Evolutionary conservation across 805 yeast genomes (phyloP), one percentile per base, ranked within the genome.

Genomic region (Diddensiella transvaalensis): DNA sequence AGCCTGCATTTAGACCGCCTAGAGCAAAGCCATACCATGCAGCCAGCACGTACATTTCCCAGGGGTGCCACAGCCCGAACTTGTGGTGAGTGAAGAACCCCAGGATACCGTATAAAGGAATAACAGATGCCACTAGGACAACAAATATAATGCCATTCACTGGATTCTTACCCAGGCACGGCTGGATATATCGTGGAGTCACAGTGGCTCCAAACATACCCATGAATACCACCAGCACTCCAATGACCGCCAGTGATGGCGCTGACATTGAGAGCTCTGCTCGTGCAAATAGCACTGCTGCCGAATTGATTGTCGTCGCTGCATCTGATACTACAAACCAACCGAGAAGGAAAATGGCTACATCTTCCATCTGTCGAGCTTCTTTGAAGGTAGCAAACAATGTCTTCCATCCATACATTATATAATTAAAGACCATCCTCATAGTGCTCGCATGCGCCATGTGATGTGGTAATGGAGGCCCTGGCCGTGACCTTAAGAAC

Each of bases 301-400:
- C 82, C 0, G 89, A 81, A 61, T 85, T 85, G 48, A 85, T 85
- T 0, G 93, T 86, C 1, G 90, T 83, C 8, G 83, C 68, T 0
- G 88, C 81, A 60, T 86, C 95, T 18, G 87, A 79, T 2, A 85
- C 70, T 39, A 86, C 74, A 56, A 85, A 85, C 95, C 95, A 85
- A 1, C 87, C 89, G 0, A 78, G 42, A 6, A 85, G 65, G 55
- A 82, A 85, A 10, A 78, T 73, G n/a, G 78, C 70, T 17, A 86
- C 85, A 56, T 85, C 91, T 53, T 71, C 74, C 57, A 85, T 65
- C 43, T 76, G 65, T 1, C 78, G 70, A 1, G 85, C 87, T 54
- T 79, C 82, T 39, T 69, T 72, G n/a, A 82, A 65, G 0, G 91
- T 78, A 19, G 69, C 64, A 41, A 63, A 68, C 23, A 85, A 62